These are phyloP conservation scores for Cladosporium sp. DNA, from an alignment of 2,329 filamentous ascomycete species.

Conservation along the genomic window DNA sequence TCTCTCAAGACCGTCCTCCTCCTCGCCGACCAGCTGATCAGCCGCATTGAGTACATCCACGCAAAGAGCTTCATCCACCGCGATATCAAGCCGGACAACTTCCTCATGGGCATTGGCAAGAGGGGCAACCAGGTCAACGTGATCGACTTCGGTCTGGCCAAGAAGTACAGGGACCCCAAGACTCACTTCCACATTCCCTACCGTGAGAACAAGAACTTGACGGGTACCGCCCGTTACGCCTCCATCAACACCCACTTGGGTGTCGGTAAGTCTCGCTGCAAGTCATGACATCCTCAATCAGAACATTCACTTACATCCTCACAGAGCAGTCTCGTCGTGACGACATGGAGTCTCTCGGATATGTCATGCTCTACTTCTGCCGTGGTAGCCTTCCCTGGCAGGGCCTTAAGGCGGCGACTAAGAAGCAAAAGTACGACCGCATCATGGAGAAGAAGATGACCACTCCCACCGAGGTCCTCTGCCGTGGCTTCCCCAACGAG, in stretches of 20 bases:
- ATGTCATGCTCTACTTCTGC: conserved; percentile 99
- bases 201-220: conserved; percentile 99
- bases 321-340: conserved; percentile 96
- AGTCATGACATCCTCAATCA: neutral
- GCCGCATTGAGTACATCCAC: conserved; percentile 98
- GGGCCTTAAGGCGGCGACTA: conserved; percentile 95
- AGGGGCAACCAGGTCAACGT: conserved; percentile 99
- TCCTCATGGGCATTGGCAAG: conserved; percentile 98
- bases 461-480: conserved; percentile 95
- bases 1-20: conserved; percentile 97
- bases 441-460: conserved; percentile 99
- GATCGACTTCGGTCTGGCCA: conserved; percentile 97
- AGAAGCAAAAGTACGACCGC: conserved; percentile 99
- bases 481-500: conserved; percentile 98
- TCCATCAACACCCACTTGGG: conserved; percentile 98
- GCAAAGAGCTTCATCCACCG: conserved; percentile 99
- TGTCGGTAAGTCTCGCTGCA: conserved; percentile 61
- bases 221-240: conserved; percentile 95
- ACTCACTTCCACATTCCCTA: conserved; percentile 99
- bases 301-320: conserved; percentile 11
- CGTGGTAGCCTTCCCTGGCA: conserved; percentile 98
- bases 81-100: conserved; percentile 99
- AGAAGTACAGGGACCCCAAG: conserved; percentile 99
- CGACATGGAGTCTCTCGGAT: conserved; percentile 98
- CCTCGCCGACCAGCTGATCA: conserved; percentile 96